Evolutionary conservation across 2,329 filamentous ascomycete species (phyloP), one percentile per base, ranked within the genome.

Genomic region (Colletotrichum navitas): DNA sequence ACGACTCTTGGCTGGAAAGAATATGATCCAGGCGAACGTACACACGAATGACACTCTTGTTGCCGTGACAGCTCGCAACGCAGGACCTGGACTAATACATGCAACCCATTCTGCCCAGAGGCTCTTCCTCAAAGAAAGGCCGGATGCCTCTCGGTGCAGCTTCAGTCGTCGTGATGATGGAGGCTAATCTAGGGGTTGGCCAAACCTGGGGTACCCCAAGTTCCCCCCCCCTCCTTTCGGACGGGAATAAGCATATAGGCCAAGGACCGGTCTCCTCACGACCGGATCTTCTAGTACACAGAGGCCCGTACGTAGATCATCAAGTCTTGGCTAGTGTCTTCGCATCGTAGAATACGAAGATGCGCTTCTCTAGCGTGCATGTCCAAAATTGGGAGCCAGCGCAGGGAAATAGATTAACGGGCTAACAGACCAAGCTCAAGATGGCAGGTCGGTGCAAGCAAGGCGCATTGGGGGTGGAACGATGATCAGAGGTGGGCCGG

Each of bases 401-500:
- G 56, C 63, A 39, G 12, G 24, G n/a, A n/a, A 45, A 36, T 62
- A 26, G 10, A 52, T 45, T 56, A 12, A 54, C 51, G 26, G 14
- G 8, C 21, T 39, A 59, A 26, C 39, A 41, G 49, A 49, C 68
- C 68, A 71, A 47, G 43, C 64, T 63, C 51, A 71, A 71, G 64
- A 68, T 2, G 68, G 68, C 68, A 71, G 68, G 68, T 71, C 68
- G 58, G 11, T 36, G 11, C 34, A 36, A 36, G 34, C 34, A 36
- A 36, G 34, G 34, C 34, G 11, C 34, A 36, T 36, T 8, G 8
- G 34, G 34, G 34, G 8, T 8, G 34, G 11, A 34, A 36, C 34
- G 34, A 36, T 36, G 34, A 36, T 36, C 34, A 11, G 34, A 36
- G 34, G 34, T 36, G 34, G 34, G 14, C 32, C 59, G 34, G 7